Base-by-base conservation (phyloP, 768 basidiomycete species). In the Hypsizygus marmoreus region DNA sequence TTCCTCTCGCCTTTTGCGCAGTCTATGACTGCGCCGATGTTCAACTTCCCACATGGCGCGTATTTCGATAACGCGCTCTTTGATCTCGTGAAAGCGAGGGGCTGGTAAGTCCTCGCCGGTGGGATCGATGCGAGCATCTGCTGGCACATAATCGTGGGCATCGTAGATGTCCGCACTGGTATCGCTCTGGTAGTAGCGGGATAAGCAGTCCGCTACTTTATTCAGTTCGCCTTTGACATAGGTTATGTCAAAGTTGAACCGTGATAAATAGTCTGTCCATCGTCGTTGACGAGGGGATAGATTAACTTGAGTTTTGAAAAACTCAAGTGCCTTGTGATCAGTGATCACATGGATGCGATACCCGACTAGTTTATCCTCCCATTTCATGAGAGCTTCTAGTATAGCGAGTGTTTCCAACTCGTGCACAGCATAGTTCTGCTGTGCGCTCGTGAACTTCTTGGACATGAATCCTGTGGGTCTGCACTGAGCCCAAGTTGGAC, bases 181-280 rank as follows among this genome's bases (percentile, higher is more conserved):
- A 22, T 67, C 63, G 35, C 51, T 58, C 38, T 68, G 54, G 31
- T 63, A 71, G 50, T 67, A 58, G 0, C 56, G 48, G 1, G 64
- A 70, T 5, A 69, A 30, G 8, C 49, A 57, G 43, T 69, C 65
- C 0, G 60, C 64, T n/a, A 65, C 62, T 23, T 52, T 57, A 24
- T 67, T 68, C 0, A 29, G 17, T 22, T 45, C 41, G 0, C 65
- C 68, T 29, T 59, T 54, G 2, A 65, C 57, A 44, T 65, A 64
- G 2, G 26, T 38, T 1, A 65, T 60, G 12, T 61, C 50, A 28
- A 48, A 56, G 33, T 68, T 46, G 40, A 69, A 69, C 1, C 49
- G 11, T 0, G 49, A 51, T 11, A 69, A 16, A 38, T 58, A 70
- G 13, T 70, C 63, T 25, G 51, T 51, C 66, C 68, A 71, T 4